Percentiles rank a stretch among this genome's conserved stretches.
These are phyloP conservation scores for Vigna unguiculata DNA, from an alignment of 306 rosid species.

Conservation along the genomic window DNA sequence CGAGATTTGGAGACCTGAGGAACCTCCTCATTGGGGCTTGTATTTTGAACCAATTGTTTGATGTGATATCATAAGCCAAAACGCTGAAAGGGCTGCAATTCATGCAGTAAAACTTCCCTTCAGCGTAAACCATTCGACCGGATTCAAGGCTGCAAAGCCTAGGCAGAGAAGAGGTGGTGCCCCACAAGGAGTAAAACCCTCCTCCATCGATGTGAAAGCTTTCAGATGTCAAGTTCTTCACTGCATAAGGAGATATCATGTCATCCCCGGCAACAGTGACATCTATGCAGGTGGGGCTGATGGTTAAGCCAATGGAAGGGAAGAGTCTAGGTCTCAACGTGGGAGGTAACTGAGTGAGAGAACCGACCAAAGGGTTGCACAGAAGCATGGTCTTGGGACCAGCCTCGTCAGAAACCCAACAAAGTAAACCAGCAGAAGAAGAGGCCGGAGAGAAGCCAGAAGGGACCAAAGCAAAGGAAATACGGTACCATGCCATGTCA, in stretches of 20 bases:
- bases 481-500: constrained; percentile 75
- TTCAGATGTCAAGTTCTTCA: constrained; percentile 83
- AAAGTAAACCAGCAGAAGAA: constrained; percentile 79
- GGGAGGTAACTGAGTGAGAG: constrained; percentile 73
- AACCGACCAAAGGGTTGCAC: constrained; percentile 84
- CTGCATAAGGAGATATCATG: constrained; percentile 93
- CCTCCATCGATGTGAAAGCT: constrained; percentile 83
- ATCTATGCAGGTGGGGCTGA: constrained; percentile 70
- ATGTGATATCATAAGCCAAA: constrained; percentile 60
- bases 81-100: constrained; percentile 87
- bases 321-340: constrained; percentile 79
- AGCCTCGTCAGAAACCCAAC: constrained; percentile 78
- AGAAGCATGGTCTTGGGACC: constrained; percentile 82
- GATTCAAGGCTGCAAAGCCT: constrained; percentile 88
- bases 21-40: constrained; percentile 95
- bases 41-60: constrained; percentile 79
- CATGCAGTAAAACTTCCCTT: constrained; percentile 84
- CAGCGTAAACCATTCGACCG: constrained; percentile 72
- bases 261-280: constrained; percentile 89
- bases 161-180: constrained; percentile 71
- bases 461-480: constrained; percentile 68
- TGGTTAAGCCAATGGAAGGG: constrained; percentile 79
- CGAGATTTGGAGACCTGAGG: constrained; percentile 71
- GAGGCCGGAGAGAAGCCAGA: constrained; percentile 80
- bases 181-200: constrained; percentile 91